A percentile compares a stretch with the other conserved stretches of the same genome.
Evolutionary conservation across 2,329 filamentous ascomycete species (phyloP).

Genomic region (Calonectria fujianensis): DNA sequence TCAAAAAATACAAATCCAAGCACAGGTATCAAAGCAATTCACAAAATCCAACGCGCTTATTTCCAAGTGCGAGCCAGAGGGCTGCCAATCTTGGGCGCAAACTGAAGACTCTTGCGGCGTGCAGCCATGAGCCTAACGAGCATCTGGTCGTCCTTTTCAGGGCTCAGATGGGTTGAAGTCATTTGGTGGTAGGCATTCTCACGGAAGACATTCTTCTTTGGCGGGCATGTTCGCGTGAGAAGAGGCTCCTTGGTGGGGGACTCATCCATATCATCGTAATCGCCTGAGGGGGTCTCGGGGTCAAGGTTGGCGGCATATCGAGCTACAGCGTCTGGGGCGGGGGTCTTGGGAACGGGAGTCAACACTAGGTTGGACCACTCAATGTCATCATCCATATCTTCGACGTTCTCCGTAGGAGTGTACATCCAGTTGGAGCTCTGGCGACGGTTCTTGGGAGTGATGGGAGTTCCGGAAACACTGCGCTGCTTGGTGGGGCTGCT

Average conservation of each 20-base stretch:
- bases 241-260: conserved; percentile 62
- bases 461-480: conserved; percentile 68
- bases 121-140: conserved; percentile 81
- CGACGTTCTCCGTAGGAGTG: conserved; percentile 68
- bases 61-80: conserved; percentile 78
- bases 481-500: conserved; percentile 62
- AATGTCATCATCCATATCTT: conserved; percentile 63
- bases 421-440: conserved; percentile 74
- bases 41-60: conserved; percentile 42
- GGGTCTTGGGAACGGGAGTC: conserved; percentile 76
- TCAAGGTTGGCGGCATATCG: conserved; percentile 69
- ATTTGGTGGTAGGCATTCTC: conserved; percentile 62
- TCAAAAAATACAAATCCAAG: conserved; percentile 41
- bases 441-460: conserved; percentile 71
- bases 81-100: conserved; percentile 84
- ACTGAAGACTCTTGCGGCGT: conserved; percentile 85
- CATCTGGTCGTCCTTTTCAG: conserved; percentile 74
- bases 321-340: conserved; percentile 72
- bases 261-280: conserved; percentile 56
- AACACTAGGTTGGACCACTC: conserved; percentile 67
- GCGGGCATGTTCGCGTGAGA: conserved; percentile 73
- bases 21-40: conserved; percentile 39
- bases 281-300: conserved; percentile 67
- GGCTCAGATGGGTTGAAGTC: conserved; percentile 66
- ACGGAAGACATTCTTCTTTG: conserved; percentile 64